Evolutionary conservation across 768 basidiomycete genomes (phyloP).

Genomic region (Dacryopinax primogenitus): DNA sequence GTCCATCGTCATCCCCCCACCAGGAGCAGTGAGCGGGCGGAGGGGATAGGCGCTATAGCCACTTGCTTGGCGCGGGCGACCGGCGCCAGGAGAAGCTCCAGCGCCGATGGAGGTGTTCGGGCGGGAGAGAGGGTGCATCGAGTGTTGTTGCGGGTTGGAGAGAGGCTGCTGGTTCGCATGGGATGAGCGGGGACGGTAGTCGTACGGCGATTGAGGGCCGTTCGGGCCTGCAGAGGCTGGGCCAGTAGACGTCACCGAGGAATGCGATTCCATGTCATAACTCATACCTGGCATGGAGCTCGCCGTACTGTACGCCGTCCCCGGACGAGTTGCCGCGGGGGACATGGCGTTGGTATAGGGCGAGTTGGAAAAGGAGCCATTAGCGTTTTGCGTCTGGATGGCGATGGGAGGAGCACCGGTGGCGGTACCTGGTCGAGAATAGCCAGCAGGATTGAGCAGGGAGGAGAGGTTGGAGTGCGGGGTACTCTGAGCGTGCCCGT

Average conservation of each 20-base stretch:
- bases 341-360: background rate
- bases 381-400: background rate
- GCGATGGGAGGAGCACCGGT: background rate
- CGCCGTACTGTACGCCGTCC: constrained; percentile 1
- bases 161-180: constrained; percentile 5
- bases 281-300: constrained; percentile 8
- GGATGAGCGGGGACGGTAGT: constrained; percentile 3
- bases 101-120: constrained; percentile 7
- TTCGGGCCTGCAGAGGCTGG: constrained; percentile 6
- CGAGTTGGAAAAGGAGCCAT: background rate
- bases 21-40: background rate
- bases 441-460: constrained; percentile 7
- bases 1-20: constrained; percentile 7
- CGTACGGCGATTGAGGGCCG: constrained; percentile 2
- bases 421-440: background rate
- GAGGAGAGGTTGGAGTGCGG: constrained; percentile 2
- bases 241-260: constrained; percentile 8
- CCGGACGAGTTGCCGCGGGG: background rate
- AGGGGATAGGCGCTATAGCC: background rate
- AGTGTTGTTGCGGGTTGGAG: background rate
- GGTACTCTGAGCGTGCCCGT: background rate
- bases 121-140: background rate
- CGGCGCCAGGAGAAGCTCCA: background rate
- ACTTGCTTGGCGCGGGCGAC: constrained; percentile 2
- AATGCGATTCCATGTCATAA: constrained; percentile 10